Conservation (phyloP, 2,329 filamentous ascomycete genomes). For the Nannizziopsis arthrosporioides region DNA sequence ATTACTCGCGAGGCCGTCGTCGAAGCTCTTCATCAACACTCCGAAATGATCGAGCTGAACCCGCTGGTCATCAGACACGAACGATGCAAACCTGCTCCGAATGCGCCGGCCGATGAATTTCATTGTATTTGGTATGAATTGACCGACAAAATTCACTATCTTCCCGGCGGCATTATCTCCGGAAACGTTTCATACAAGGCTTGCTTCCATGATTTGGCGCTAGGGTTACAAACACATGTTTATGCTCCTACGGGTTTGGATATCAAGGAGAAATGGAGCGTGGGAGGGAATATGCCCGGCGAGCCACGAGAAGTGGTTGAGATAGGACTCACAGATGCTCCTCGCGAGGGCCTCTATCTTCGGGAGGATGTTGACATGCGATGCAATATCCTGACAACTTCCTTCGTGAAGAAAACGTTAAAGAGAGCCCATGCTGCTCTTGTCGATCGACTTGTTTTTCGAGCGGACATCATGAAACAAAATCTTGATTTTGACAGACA, state of each 20-base stretch:
- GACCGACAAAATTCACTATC: constrained; percentile 63
- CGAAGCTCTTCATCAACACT: constrained; percentile 63
- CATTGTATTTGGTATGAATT: constrained; percentile 66
- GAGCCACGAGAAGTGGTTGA: constrained; percentile 56
- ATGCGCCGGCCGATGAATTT: constrained; percentile 59
- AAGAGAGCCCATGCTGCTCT: constrained; percentile 62
- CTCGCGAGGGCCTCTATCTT: constrained; percentile 60
- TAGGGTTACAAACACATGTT: constrained; percentile 68
- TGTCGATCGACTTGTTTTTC: constrained; percentile 51
- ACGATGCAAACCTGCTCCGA: constrained; percentile 53
- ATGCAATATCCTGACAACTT: constrained; percentile 63
- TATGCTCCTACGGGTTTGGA: constrained; percentile 74
- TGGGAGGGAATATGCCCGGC: constrained; percentile 59
- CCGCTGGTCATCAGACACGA: constrained; percentile 65
- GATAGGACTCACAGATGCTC: constrained; percentile 50
- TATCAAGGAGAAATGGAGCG: constrained; percentile 64
- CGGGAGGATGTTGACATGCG: constrained; percentile 76
- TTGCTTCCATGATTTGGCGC: constrained; percentile 63
- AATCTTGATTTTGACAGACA: constrained; percentile 16
- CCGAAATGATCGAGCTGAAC: constrained; percentile 78
- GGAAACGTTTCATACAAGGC: constrained; percentile 66
- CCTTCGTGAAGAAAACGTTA: constrained; percentile 72
- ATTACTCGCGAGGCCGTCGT: constrained; percentile 61
- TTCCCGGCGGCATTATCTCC: constrained; percentile 54
- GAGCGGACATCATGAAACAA: constrained; percentile 35